Conservation (phyloP, 2,329 filamentous ascomycete species). For the Cercospora brassicicola region DNA sequence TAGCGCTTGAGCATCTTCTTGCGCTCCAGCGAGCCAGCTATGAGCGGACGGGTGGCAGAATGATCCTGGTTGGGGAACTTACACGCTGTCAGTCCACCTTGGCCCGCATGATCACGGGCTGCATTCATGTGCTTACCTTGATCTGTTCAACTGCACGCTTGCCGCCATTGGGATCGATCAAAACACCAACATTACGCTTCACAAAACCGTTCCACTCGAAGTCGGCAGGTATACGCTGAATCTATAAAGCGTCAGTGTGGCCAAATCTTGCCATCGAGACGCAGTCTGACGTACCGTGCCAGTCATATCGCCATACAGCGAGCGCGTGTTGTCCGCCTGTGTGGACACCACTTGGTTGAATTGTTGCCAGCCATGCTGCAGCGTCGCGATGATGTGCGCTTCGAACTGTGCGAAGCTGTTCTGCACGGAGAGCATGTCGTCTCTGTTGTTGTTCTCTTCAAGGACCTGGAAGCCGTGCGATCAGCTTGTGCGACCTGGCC, state of each 20-base stretch:
- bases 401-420: constrained; percentile 87
- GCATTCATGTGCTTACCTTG: constrained; percentile 31
- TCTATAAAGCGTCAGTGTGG: constrained; percentile 28
- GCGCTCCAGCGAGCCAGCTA: constrained; percentile 85
- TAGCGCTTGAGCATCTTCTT: constrained; percentile 86
- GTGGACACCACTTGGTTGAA: constrained; percentile 79
- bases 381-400: constrained; percentile 74
- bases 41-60: constrained; percentile 72
- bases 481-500: neutral
- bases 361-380: constrained; percentile 78
- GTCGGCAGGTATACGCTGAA: constrained; percentile 75
- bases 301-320: constrained; percentile 82
- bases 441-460: constrained; percentile 93
- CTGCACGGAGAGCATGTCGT: constrained; percentile 89
- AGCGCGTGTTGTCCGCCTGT: constrained; percentile 77
- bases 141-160: constrained; percentile 73
- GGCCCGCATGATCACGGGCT: neutral
- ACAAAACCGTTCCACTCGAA: constrained; percentile 92
- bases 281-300: constrained; percentile 46
- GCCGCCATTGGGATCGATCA: constrained; percentile 75
- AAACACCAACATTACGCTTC: constrained; percentile 65
- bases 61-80: constrained; percentile 87
- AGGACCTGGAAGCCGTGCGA: constrained; percentile 53
- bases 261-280: neutral
- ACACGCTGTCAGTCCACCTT: neutral